Base-by-base conservation (phyloP, 2,329 filamentous ascomycete genomes). In the Epichloe coenophiala region DNA sequence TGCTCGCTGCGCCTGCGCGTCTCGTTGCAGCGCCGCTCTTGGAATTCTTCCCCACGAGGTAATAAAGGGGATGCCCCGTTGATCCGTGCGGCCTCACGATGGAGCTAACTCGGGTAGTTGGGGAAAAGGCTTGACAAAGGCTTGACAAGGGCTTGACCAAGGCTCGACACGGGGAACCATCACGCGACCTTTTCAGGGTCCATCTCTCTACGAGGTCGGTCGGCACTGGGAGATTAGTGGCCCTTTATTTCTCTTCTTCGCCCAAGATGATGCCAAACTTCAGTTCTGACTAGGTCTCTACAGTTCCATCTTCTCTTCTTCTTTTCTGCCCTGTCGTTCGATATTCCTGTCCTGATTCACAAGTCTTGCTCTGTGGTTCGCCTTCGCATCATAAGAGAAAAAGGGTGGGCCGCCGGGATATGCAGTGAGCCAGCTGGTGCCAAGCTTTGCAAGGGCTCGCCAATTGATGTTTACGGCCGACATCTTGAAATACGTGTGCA, bases 151-250 rank as follows among this genome's bases (percentile, higher is more conserved):
- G 17, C 2, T 17, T 17, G 17, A 2, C 17, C 17, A 17, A 3
- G 27, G 11, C 31, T 52, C 13, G 46, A 45, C 50, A 49, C 45
- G 35, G 46, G 48, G 17, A 27, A 50, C 42, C 13, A 54, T 56
- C 56, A 58, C 56, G 56, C 54, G 54, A 57, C 53, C 54, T 51
- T 21, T 17, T 40, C 39, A 19, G 44, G 51, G 43, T 49, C 50
- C 41, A 48, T 44, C 43, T 27, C 17, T 47, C 51, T 36, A 51
- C 48, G 27, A 27, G 19, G 27, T 52, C 19, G 31, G 47, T 44
- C 33, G 47, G 43, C 43, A 47, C 47, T 52, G 44, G 38, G 38
- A 11, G 31, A 45, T 33, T n/a, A n/a, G 49, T 31, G 42, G 13
- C 42, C 23, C 7, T 7, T 41, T 38, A 17, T 1, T 5, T 48